Evolutionary conservation across 2,329 filamentous ascomycete genomes (phyloP).

Genomic region (Trichoderma koningii): DNA sequence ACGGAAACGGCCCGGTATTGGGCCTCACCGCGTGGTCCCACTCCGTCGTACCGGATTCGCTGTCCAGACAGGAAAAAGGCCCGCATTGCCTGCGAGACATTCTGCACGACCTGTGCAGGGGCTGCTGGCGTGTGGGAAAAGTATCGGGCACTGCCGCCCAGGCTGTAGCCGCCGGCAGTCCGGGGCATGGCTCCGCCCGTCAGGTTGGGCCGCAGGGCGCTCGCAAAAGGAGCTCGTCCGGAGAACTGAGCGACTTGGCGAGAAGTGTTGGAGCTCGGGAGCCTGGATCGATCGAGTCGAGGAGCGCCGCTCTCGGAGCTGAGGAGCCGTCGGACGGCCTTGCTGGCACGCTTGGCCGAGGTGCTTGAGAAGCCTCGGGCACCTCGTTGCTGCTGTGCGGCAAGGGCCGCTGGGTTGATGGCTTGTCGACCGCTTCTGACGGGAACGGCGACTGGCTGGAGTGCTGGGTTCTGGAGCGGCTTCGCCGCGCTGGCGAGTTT

Average conservation of each 20-base stretch:
- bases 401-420: slow-evolving; percentile 55
- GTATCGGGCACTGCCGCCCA: slow-evolving; percentile 75
- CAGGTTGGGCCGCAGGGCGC: slow-evolving; percentile 84
- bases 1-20: slow-evolving; percentile 76
- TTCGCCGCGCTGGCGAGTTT: slow-evolving; percentile 51
- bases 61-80: slow-evolving; percentile 92
- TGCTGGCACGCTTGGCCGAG: slow-evolving; percentile 47
- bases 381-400: slow-evolving; percentile 51
- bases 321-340: slow-evolving; percentile 54
- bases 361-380: slow-evolving; percentile 52
- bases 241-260: slow-evolving; percentile 62
- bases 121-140: slow-evolving; percentile 87
- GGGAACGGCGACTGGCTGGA: slow-evolving; percentile 48
- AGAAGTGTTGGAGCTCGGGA: slow-evolving; percentile 52
- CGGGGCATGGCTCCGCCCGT: slow-evolving; percentile 84
- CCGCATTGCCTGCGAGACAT: slow-evolving; percentile 90
- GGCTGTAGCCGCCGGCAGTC: slow-evolving; percentile 83
- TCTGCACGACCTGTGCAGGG: slow-evolving; percentile 88
- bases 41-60: slow-evolving; percentile 82
- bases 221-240: slow-evolving; percentile 81
- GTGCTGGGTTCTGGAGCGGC: slow-evolving; percentile 48
- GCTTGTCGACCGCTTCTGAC: slow-evolving; percentile 51
- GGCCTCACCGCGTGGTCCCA: slow-evolving; percentile 72
- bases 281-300: slow-evolving; percentile 52
- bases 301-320: slow-evolving; percentile 43